phyloP scores from a whole-genome alignment of 177 flowering plant genomes.

The Vitis hybrid region DNA sequence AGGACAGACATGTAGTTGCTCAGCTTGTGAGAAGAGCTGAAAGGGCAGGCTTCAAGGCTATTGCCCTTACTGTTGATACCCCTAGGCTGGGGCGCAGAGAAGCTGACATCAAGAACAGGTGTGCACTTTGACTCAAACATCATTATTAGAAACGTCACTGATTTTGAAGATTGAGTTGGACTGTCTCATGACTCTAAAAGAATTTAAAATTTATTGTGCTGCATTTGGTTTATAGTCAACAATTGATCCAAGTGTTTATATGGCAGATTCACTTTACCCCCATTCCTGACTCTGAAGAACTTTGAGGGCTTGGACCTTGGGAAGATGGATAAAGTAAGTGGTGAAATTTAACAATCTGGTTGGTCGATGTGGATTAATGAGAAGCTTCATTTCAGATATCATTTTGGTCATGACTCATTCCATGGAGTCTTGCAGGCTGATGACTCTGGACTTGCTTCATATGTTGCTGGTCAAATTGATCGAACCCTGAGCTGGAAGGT shows the following conservation, averaged over 20 bases:
- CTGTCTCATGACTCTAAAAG: too few species aligned
- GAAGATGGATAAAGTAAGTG: conserved; percentile 46
- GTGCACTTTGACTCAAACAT: neutral
- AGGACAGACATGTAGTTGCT: conserved; percentile 58
- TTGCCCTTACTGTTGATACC: conserved; percentile 78
- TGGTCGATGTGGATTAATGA: neutral
- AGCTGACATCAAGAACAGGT: conserved; percentile 80
- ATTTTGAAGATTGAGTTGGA: too few species aligned
- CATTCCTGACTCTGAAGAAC: conserved; percentile 61
- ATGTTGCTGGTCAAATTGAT: conserved; percentile 62
- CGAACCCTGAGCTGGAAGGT: conserved; percentile 72
- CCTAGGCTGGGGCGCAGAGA: conserved; percentile 73
- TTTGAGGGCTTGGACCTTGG: conserved; percentile 72
- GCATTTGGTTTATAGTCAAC: too few species aligned
- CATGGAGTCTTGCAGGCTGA: conserved; percentile 32
- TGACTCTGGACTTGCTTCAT: conserved; percentile 69
- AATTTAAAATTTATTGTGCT: too few species aligned
- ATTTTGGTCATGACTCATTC: conserved; percentile 1
- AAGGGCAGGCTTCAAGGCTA: conserved; percentile 76
- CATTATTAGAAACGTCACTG: neutral
- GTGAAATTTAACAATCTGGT: neutral
- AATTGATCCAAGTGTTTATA: neutral
- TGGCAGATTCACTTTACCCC: conserved; percentile 58
- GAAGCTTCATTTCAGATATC: neutral
- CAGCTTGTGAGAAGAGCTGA: conserved; percentile 80